Base-by-base conservation (phyloP, 2,329 filamentous ascomycete genomes). In the Blastomyces gilchristii region DNA sequence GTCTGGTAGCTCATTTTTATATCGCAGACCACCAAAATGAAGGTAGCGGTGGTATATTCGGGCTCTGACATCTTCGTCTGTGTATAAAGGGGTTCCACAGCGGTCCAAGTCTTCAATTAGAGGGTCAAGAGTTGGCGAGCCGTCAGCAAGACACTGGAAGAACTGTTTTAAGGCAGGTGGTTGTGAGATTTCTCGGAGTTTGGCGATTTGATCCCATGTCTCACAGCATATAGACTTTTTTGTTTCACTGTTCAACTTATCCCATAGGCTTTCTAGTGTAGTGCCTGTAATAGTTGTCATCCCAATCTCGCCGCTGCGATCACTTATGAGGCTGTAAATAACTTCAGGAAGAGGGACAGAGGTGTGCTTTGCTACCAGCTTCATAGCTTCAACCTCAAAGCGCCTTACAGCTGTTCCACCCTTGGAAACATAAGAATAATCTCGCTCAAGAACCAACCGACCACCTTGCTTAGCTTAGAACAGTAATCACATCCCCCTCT, bases 1-100 rank as follows among this genome's bases (percentile, higher is more conserved):
- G 31, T 68, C 61, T 0, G 63, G 66, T 52, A 70, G 62, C 49
- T 68, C 18, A 62, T 67, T 45, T 53, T 68, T 63, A 62, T 68
- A 69, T 16, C 62, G 65, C 56, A 43, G 60, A 14, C 69, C 70
- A 25, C 63, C 65, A 14, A 58, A 69, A n/a, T 71, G 64, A 25
- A 67, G 11, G 63, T 72, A 71, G 31, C 67, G 68, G 54, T 71
- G 66, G 54, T 65, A 68, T 18, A 72, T 70, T 28, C 70, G 68
- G 50, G 60, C 59, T 49, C 67, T 67, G 14, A 71, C 2, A 1
- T 71, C 67, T 7, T 62, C 63, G 53, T 71, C 68, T 54, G 37
- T 71, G 3, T 9, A 62, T 22, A 72, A 28, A 28, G 67, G 68
- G 68, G 68, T 34, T 60, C 11, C 65, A 53, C 25, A 34, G 50